Evolutionary conservation across 306 rosid genomes (phyloP), one percentile per base, ranked within the genome.

Genomic region (Vigna trinervia): DNA sequence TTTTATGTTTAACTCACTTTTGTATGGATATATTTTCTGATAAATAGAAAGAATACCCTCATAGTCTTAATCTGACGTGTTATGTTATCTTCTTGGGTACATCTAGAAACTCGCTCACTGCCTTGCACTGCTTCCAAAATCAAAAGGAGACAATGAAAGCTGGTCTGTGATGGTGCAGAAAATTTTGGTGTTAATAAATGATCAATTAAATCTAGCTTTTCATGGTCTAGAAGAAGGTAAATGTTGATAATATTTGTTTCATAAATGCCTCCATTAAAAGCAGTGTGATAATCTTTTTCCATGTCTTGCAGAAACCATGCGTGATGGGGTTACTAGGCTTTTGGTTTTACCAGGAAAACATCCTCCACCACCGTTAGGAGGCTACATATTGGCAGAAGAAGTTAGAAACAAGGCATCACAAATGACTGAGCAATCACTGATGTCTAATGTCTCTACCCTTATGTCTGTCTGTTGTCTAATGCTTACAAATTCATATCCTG

Each of bases 181-280:
- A 77, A 73, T 92, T 45, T 78, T 96, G 86, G 47, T 89, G 71
- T 59, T 83, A 71, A 85, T 96, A 59, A 86, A 86, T 69, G 71
- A 78, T 74, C 96, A 87, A 78, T 84, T 96, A 80, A 85, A 85
- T 86, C 83, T 75, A 72, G 81, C 84, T 73, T 89, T 96, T 86
- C 94, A 88, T 81, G 97, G 97, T 78, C 78, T 92, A 74, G 97
- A 88, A 83, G 97, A 87, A 86, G 98, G 98, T 96, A 86, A n/a
- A 34, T 66, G 36, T 69, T 65, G 54, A 74, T 45, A 14, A 51
- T 63, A 41, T 69, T 52, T 75, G 20, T 47, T 76, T 48, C 65
- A 41, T 17, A 58, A 66, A 64, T 69, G 50, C 66, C 69, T 22
- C 39, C 77, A 23, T 54, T 15, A 23, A 78, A 73, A 72, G 56